These are phyloP conservation scores for Microcos paniculata DNA, from an alignment of 345 rosid species.

Conservation along the genomic window DNA sequence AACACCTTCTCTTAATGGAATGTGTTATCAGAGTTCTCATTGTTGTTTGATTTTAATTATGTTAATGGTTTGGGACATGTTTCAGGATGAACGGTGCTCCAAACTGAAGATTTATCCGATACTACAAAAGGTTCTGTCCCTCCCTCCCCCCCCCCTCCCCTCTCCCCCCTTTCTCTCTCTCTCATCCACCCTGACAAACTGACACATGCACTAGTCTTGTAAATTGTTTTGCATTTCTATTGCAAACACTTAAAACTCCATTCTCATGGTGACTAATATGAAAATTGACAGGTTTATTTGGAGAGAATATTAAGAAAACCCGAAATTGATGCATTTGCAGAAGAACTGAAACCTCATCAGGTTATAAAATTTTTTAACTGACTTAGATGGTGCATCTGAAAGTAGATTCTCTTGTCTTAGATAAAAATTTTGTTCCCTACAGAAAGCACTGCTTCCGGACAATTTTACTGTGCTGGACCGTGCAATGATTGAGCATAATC, in stretches of 20 bases:
- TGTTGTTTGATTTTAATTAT: not conserved
- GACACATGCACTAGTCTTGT: not conserved
- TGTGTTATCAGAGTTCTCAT: not conserved
- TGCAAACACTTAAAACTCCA: not conserved
- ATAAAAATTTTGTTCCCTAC: constrained; percentile 28
- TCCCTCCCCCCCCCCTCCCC: not conserved
- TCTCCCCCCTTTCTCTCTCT: not conserved
- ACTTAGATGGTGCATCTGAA: not conserved
- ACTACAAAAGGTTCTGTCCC: constrained; percentile 74
- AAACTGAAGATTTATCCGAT: constrained; percentile 93
- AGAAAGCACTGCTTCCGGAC: constrained; percentile 95
- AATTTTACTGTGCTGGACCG: constrained; percentile 94
- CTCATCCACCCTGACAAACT: not conserved
- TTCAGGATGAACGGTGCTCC: constrained; percentile 96
- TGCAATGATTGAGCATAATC: constrained; percentile 98
- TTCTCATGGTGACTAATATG: constrained; percentile 6
- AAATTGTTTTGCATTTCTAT: not conserved
- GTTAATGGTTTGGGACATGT: constrained; percentile 23
- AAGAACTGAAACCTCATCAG: constrained; percentile 95
- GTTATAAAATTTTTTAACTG: constrained; percentile 30
- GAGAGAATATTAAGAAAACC: constrained; percentile 95
- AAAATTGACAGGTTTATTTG: constrained; percentile 69
- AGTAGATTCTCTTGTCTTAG: not conserved
- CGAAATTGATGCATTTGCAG: constrained; percentile 93
- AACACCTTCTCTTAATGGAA: constrained; percentile 6